Percentiles rank a stretch among this genome's conserved stretches.
These are phyloP conservation scores for Excoecaria cochinchinensis DNA, from an alignment of 345 rosid genomes.

Conservation along the genomic window DNA sequence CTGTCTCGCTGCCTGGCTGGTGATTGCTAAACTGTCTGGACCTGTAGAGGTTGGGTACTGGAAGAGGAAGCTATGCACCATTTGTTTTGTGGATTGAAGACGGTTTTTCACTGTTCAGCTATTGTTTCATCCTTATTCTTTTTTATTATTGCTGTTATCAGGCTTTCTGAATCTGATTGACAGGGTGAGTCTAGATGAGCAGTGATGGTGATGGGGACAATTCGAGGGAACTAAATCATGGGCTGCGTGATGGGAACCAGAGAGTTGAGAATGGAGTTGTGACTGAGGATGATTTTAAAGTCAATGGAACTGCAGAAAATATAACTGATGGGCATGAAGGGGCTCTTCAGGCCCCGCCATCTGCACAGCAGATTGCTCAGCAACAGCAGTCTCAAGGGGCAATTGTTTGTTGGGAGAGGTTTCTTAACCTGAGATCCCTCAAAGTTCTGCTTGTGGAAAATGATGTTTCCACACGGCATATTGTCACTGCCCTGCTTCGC, in stretches of 20 bases:
- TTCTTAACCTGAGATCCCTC: constrained; percentile 62
- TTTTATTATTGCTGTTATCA: constrained; percentile 10
- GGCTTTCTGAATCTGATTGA: constrained; percentile 37
- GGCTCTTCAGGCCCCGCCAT: constrained; percentile 30
- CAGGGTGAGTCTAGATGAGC: constrained; percentile 52
- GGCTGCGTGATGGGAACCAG: constrained; percentile 24
- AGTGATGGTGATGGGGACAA: constrained; percentile 37
- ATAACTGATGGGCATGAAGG: constrained; percentile 39
- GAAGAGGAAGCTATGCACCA: constrained; percentile 34
- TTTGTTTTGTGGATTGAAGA: constrained; percentile 31
- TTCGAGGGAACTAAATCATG: constrained; percentile 35
- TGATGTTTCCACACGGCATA: constrained; percentile 74
- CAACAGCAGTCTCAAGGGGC: constrained; percentile 45
- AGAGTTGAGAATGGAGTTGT: constrained; percentile 34
- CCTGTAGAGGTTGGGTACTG: constrained; percentile 28
- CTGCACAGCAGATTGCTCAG: constrained; percentile 38
- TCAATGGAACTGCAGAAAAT: constrained; percentile 30
- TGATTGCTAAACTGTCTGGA: constrained; percentile 22
- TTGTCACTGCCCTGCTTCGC: constrained; percentile 67
- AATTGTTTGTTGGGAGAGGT: constrained; percentile 49
- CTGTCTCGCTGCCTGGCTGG: background rate
- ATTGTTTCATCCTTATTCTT: constrained; percentile 20
- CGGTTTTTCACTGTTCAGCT: constrained; percentile 21
- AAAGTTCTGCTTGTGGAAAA: constrained; percentile 83
- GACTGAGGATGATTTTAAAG: constrained; percentile 30